Base-by-base conservation (phyloP, 148 eudicot genomes). In the Salicornia ramosissima region DNA sequence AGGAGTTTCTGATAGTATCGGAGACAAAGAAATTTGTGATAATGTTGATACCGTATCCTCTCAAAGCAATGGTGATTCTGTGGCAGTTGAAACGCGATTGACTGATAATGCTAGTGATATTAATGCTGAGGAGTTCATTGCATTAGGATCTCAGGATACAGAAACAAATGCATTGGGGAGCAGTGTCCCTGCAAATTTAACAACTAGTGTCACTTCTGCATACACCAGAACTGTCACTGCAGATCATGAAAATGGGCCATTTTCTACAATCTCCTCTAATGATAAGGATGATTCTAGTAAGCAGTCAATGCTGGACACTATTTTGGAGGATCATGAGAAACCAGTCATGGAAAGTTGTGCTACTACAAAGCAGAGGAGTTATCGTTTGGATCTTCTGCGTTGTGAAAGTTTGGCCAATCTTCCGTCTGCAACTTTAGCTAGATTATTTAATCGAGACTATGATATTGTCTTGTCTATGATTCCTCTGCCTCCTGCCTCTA, bases 401-500 rank as follows among this genome's bases (percentile, higher is more conserved):
- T 94, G 98, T 78, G 98, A 94, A 85, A 94, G 98, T 71, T 78
- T 94, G 81, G 96, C 98, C 71, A 82, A 81, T 72, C 92, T 94
- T 71, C 65, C 90, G 12, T 76, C 96, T n/a, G 86, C 90, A 71
- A 90, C 97, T 29, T 80, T 94, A 65, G 90, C 90, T 72, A 86
- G 97, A 72, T 70, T 94, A 73, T 86, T 94, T 80, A 83, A 71
- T 61, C 87, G 96, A 64, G 98, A 94, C 76, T 94, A 94, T 77
- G 92, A 88, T 78, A 83, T 94, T 70, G 88, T 90, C 68, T 80
- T 90, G 70, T 94, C 98, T 34, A 94, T 94, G 98, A 76, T 90
- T 73, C 98, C 98, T 34, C 92, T 94, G 61, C 98, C 98, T 61
- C 89, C 80, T 29, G 86, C 97, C 71, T 88, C 98, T 73, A 86